phyloP scores from a whole-genome alignment of 2,329 filamentous ascomycete genomes.

The Fusarium aywerte region DNA sequence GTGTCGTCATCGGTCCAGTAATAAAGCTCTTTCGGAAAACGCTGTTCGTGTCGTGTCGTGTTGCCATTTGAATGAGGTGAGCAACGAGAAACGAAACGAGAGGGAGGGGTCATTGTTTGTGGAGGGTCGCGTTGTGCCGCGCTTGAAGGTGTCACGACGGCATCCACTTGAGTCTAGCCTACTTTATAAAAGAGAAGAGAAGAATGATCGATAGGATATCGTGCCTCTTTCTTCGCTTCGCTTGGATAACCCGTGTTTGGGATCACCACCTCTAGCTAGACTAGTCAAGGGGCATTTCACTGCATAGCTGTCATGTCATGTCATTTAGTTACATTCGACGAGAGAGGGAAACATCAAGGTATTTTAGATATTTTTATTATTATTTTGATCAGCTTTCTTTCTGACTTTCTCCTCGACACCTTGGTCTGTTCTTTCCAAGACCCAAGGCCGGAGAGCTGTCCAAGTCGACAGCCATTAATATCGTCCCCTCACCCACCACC shows the following conservation, averaged over 20 bases:
- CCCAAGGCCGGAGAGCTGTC: constrained; percentile 41
- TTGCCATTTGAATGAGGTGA: constrained; percentile 4
- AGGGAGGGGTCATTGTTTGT: not conserved
- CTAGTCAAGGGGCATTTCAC: constrained; percentile 13
- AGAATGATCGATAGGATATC: constrained; percentile 1
- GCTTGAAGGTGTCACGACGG: constrained; percentile 14
- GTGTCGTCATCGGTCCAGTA: not conserved
- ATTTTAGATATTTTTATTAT: constrained; percentile 29
- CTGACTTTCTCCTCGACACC: constrained; percentile 36
- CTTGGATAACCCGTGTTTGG: constrained; percentile 31
- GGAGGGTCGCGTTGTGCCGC: constrained; percentile 32
- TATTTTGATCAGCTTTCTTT: constrained; percentile 16
- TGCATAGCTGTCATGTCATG: constrained; percentile 13
- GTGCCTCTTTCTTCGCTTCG: constrained; percentile 11
- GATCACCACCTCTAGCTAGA: not conserved
- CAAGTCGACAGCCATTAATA: constrained; percentile 35
- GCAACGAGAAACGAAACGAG: not conserved
- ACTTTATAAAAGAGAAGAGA: not conserved
- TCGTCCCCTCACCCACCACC: constrained; percentile 36
- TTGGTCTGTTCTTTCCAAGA: not conserved
- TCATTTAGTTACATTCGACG: not conserved
- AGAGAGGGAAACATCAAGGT: not conserved
- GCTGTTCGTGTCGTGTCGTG: not conserved
- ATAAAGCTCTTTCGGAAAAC: not conserved
- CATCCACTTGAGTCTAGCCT: not conserved